Evolutionary conservation across 2,329 filamentous ascomycete species (phyloP), one percentile per base, ranked within the genome.

Genomic region (Rhynchosporium secalis): DNA sequence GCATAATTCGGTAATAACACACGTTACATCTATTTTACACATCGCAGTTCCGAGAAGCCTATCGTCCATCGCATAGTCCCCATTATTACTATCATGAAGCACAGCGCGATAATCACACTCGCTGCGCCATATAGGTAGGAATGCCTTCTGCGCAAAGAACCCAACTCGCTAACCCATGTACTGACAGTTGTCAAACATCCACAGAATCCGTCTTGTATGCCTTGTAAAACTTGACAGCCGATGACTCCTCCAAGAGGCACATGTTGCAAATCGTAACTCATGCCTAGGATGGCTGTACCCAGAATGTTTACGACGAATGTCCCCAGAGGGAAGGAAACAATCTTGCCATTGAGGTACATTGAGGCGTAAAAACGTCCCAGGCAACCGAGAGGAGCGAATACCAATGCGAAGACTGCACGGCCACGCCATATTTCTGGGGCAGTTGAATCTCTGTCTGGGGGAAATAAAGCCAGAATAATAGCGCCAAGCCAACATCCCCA

Each of bases 291-390:
- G 0, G 82, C 82, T 0, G 91, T 92, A 4, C 93, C 94, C 13
- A 88, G 74, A 4, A 96, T 79, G 71, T 98, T 98, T 33, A 89
- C 91, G 0, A 79, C 77, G 70, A 97, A 96, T 0, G 94, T 98
- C 2, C 94, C 94, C 0, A 97, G 75, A 0, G 94, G 94, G 68
- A 97, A 97, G 0, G 81, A 77, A 0, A 85, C 75, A 0, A 86
- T 68, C 26, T 84, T 79, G 0, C 83, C 78, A 70, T 97, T 97
- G n/a, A 96, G 81, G 29, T 79, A 75, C 6, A 90, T 72, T 0
- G 89, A 89, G 1, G 84, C 75, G 72, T 92, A 93, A 77, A 90
- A 96, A 3, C 94, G 84, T 0, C 82, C 72, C 0, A 96, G 76
- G 68, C 89, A 93, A 0, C 94, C 94, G 0, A 91, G 68, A 0